These are phyloP conservation scores for Pontederia crassipes DNA, from an alignment of 176 grass and related monocot species.

Conservation along the genomic window DNA sequence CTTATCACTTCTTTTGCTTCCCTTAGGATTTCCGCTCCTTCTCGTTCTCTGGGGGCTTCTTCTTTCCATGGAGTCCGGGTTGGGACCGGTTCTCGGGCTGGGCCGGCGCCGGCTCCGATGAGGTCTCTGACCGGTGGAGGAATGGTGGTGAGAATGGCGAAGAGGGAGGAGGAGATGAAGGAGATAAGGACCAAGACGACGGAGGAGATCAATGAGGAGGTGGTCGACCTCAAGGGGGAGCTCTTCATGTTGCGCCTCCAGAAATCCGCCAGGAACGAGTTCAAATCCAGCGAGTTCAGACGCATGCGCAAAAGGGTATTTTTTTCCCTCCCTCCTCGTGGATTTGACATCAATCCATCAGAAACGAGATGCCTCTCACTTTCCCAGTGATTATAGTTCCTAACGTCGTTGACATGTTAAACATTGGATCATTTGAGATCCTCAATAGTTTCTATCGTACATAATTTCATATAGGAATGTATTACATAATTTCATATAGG, in stretches of 20 bases:
- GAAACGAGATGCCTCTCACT: too few relatives aligned
- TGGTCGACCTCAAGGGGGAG: conserved; percentile 81
- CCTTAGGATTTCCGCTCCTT: not conserved
- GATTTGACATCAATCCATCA: too few relatives aligned
- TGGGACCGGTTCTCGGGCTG: not conserved
- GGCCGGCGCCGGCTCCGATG: not conserved
- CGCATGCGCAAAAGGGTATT: too few relatives aligned
- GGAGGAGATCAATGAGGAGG: conserved; percentile 61
- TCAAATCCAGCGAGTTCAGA: conserved; percentile 53
- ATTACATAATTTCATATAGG: too few relatives aligned
- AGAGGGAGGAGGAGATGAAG: conserved; percentile 77
- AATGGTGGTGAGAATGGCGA: conserved; percentile 44
- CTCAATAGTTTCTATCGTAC: too few relatives aligned
- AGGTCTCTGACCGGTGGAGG: conserved; percentile 11
- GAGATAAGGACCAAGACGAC: conserved; percentile 60
- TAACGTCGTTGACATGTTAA: too few relatives aligned
- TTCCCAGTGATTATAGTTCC: too few relatives aligned
- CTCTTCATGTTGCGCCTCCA: conserved; percentile 81
- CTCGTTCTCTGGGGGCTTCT: conserved; percentile 6
- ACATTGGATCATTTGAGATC: too few relatives aligned
- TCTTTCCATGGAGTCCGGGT: conserved; percentile 6
- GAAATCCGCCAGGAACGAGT: conserved; percentile 81
- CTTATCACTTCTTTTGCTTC: not conserved
- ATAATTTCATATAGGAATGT: too few relatives aligned
- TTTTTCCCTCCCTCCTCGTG: too few relatives aligned